A percentile compares a stretch with the other conserved stretches of the same genome.
phyloP scores from a whole-genome alignment of 352 stramenopile species.

The Hyaloperonospora arabidopsidis region DNA sequence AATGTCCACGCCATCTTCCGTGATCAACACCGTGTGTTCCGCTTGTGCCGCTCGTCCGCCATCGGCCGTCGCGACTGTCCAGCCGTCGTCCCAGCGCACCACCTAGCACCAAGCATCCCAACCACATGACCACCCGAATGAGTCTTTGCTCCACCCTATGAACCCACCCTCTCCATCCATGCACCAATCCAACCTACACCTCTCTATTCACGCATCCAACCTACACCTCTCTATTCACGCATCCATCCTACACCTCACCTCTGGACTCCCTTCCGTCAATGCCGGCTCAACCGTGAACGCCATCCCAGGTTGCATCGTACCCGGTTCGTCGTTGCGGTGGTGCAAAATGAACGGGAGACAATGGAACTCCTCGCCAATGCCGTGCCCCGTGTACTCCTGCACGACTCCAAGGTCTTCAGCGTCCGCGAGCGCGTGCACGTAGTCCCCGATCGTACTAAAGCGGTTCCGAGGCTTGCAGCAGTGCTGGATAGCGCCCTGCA shows the following conservation, averaged over 20 bases:
- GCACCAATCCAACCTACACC: background rate
- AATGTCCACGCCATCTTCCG: slow-evolving; percentile 89
- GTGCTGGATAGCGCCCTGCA: slow-evolving; percentile 78
- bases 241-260: slow-evolving; percentile 53
- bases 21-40: slow-evolving; percentile 97
- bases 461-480: slow-evolving; percentile 89
- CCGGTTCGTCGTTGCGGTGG: slow-evolving; percentile 76
- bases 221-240: background rate
- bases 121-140: too few species aligned
- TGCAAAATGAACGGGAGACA: slow-evolving; percentile 92
- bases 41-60: slow-evolving; percentile 92
- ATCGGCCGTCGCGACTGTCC: slow-evolving; percentile 94
- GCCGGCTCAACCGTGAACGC: slow-evolving; percentile 99
- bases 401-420: slow-evolving; percentile 75
- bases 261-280: slow-evolving; percentile 85
- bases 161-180: too few species aligned
- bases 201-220: background rate
- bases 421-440: slow-evolving; percentile 87
- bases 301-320: slow-evolving; percentile 88
- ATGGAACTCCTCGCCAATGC: slow-evolving; percentile 94
- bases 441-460: slow-evolving; percentile 91
- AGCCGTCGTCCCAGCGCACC: slow-evolving; percentile 91
- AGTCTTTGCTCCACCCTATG: too few species aligned
- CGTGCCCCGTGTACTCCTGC: slow-evolving; percentile 93
- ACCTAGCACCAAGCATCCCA: slow-evolving; percentile 46